Conservation (phyloP, 805 yeast species). For the Pichia eremophila region DNA sequence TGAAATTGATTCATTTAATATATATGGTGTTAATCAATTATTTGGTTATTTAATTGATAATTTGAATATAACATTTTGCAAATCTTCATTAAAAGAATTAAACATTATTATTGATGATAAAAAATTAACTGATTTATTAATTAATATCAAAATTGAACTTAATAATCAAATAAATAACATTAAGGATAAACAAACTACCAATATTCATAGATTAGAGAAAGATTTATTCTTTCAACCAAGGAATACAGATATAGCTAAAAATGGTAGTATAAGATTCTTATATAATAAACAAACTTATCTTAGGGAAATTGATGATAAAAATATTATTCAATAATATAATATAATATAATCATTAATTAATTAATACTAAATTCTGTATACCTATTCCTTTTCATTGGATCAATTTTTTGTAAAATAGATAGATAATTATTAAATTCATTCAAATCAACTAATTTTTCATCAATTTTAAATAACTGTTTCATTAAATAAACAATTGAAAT, state of each 20-base stretch:
- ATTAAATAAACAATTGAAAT: slow-evolving; percentile 43
- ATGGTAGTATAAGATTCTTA: slow-evolving; percentile 25
- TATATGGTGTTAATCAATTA: slow-evolving; percentile 19
- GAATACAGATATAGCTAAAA: slow-evolving; percentile 23
- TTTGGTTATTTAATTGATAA: slow-evolving; percentile 26
- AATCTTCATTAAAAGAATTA: slow-evolving; percentile 13
- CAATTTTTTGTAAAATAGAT: slow-evolving; percentile 38
- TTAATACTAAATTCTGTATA: too few species aligned
- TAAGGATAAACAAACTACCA: too few species aligned
- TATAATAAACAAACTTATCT: slow-evolving; percentile 21
- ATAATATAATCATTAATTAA: too few species aligned
- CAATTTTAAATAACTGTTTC: slow-evolving; percentile 22
- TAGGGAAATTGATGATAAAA: slow-evolving; percentile 18
- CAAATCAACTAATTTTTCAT: slow-evolving; percentile 5
- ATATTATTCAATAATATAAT: too few species aligned
- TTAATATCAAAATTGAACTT: slow-evolving; percentile 25
- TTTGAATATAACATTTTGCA: slow-evolving; percentile 19
- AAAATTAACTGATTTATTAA: slow-evolving; percentile 19
- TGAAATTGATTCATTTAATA: background rate
- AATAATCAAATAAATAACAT: background rate
- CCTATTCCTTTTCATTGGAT: slow-evolving; percentile 57
- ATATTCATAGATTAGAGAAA: slow-evolving; percentile 4
- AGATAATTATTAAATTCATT: slow-evolving; percentile 23
- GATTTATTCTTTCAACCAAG: slow-evolving; percentile 24
- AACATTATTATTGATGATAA: slow-evolving; percentile 10